These are phyloP conservation scores for Jaltomata sinuosa DNA, from an alignment of 257 asterid genomes.

Conservation along the genomic window DNA sequence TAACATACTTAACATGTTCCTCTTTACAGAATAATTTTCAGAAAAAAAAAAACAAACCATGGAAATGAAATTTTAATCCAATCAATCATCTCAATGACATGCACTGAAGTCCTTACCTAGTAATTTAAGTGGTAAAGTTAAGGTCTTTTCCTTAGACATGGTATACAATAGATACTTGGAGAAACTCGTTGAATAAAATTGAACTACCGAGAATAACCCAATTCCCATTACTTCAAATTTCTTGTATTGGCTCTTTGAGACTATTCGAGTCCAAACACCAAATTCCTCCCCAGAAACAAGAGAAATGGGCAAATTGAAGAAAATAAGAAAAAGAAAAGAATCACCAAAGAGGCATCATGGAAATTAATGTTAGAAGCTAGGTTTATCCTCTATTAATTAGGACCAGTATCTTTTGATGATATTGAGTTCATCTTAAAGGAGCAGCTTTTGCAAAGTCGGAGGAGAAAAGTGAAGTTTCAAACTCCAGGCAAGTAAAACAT, in stretches of 20 bases:
- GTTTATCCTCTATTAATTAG: not conserved
- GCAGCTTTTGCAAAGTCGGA: not conserved
- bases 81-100: not conserved
- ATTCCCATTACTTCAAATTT: not conserved
- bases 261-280: not conserved
- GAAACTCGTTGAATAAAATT: not conserved
- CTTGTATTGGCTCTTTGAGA: not conserved
- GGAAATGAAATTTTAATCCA: not conserved
- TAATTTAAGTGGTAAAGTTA: not conserved
- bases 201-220: not conserved
- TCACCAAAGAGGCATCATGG: not conserved
- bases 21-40: not conserved
- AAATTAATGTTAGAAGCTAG: not conserved
- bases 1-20: not conserved
- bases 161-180: not conserved
- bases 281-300: not conserved
- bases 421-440: not conserved
- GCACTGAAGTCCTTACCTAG: not conserved
- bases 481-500: not conserved
- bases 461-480: not conserved
- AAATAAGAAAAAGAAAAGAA: not conserved
- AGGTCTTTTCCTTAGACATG: not conserved
- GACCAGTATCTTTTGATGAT: not conserved
- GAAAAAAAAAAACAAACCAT: not conserved
- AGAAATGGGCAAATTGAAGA: not conserved